Evolutionary conservation across 192 early-diverging fungal species (phyloP).

Genomic region (Rhizophlyctis rosea): DNA sequence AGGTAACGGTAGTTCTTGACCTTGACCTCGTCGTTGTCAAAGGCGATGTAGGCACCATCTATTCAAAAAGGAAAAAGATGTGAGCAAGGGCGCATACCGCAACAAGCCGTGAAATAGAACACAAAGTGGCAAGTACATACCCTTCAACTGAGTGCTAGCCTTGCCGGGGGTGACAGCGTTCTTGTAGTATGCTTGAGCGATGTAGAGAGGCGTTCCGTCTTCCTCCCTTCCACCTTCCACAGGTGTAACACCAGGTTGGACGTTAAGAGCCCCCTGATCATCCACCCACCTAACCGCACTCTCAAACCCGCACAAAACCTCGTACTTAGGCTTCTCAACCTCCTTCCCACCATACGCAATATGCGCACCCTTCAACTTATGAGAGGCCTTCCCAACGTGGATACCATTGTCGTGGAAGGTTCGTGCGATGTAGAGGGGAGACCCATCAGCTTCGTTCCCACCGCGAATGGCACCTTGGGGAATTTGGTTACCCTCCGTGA

Average conservation of each 20-base stretch:
- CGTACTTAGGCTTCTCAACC: slow-evolving; percentile 41
- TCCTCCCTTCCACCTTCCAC: slow-evolving; percentile 58
- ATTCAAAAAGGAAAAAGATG: not conserved
- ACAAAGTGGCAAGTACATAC: too few species aligned
- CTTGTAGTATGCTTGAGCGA: slow-evolving; percentile 50
- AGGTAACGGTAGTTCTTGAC: slow-evolving; percentile 23
- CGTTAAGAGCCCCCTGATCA: slow-evolving; percentile 34
- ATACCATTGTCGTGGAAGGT: slow-evolving; percentile 41
- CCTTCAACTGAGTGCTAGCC: slow-evolving; percentile 25
- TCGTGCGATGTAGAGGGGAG: slow-evolving; percentile 59
- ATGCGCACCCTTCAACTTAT: slow-evolving; percentile 34
- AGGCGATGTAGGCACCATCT: slow-evolving; percentile 19
- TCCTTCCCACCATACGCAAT: slow-evolving; percentile 60
- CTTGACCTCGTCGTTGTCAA: slow-evolving; percentile 25
- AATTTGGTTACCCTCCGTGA: slow-evolving; percentile 22
- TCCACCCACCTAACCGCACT: slow-evolving; percentile 52
- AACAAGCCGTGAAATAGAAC: not conserved
- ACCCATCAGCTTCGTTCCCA: slow-evolving; percentile 57
- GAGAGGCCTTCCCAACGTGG: slow-evolving; percentile 36
- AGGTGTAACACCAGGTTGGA: slow-evolving; percentile 9
- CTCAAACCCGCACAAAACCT: slow-evolving; percentile 61
- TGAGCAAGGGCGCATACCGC: not conserved
- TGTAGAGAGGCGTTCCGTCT: slow-evolving; percentile 57
- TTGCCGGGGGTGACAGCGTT: slow-evolving; percentile 50
- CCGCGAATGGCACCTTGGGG: slow-evolving; percentile 52